Evolutionary conservation across 2,329 filamentous ascomycete genomes (phyloP), one percentile per base, ranked within the genome.

Genomic region (Dactylellina sp.): DNA sequence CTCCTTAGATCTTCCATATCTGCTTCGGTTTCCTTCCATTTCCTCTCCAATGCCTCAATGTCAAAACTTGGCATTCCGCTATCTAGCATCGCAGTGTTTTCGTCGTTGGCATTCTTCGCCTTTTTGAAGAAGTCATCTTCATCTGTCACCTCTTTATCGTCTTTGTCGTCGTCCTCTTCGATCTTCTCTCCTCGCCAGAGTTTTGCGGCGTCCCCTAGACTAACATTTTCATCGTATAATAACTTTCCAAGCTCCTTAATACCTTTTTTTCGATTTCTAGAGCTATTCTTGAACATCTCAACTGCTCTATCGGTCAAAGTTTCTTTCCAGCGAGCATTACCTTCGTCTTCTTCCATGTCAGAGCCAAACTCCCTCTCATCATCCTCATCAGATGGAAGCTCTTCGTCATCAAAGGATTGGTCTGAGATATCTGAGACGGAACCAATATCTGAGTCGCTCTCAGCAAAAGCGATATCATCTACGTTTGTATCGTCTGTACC

Each of bases 381-480:
- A 68, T 85, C 84, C 18, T 87, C 86, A 6, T 87, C 86, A 7
- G 83, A 85, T 0, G 84, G 85, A 16, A 75, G 52, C 18, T 75
- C 71, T 0, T 79, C 78, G 22, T 79, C 77, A 59, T 79, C 79
- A 7, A 78, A 72, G 11, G 76, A 75, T 11, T 75, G 57, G 0
- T 81, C 81, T 1, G 83, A 83, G 1, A 86, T 85, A 4, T 83
- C 82, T 7, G 92, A 96, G 76, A 97, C 82, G 2, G 94, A 97
- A 5, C 95, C 95, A 2, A 99, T 85, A 80, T 99, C 96, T 0
- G 95, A 99, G 81, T 99, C 96, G 79, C 92, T 97, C 79, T 99
- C 95, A 12, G 95, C 95, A 83, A 97, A 99, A 0, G 89, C 92
- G 66, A 98, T 79, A 62, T 97, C 92, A 2, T 84, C 83, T 16